Base-by-base conservation (phyloP, 768 basidiomycete species). In the Lyophyllum shimeji region DNA sequence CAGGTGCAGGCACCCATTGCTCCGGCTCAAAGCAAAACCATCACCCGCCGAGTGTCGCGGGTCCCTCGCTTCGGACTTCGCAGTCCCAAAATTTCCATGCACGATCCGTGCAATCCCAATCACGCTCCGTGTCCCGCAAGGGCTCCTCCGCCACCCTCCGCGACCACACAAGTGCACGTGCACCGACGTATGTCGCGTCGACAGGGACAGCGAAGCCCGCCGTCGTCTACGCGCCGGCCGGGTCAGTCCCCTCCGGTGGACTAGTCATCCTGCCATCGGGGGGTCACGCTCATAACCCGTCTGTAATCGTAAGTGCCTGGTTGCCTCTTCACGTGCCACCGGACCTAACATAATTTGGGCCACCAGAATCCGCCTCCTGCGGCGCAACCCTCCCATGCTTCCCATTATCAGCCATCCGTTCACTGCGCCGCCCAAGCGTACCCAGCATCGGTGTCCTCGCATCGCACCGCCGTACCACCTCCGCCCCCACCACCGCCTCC, bases 191-290 rank as follows among this genome's bases (percentile, higher is more conserved):
- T 13, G 39, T 59, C 43, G 45, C 33, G 2, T 33, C 55, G 0
- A 51, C 60, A 3, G 46, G 44, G 3, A 33, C 53, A 13, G 39
- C 44, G 0, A 39, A 31, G 45, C 27, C 53, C 2, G 55, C 60
- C 8, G 53, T 56, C 17, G 46, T 62, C 13, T 59, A 59, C 25
- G 45, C 57, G 24, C 48, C 57, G 0, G 43, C 54, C 1, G 48
- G 55, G 7, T 47, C 48, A 1, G 60, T 29, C 29, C 29, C 29
- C 29, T 29, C 29, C 29, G 29, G 29, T 5, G 29, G 60, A 3
- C 18, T 61, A 3, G 57, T 58, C 7, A 48, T 59, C 43, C n/a
- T 62, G 1, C 58, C 60, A 15, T 34, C 57, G 17, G 21, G 37
- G 4, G 50, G 42, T 13, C 47, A 50, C 12, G 23, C 7, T 5